These are phyloP conservation scores for Physcomitrellopsis africana DNA, from an alignment of 225 moss, liverwort and hornwort species.

Conservation along the genomic window DNA sequence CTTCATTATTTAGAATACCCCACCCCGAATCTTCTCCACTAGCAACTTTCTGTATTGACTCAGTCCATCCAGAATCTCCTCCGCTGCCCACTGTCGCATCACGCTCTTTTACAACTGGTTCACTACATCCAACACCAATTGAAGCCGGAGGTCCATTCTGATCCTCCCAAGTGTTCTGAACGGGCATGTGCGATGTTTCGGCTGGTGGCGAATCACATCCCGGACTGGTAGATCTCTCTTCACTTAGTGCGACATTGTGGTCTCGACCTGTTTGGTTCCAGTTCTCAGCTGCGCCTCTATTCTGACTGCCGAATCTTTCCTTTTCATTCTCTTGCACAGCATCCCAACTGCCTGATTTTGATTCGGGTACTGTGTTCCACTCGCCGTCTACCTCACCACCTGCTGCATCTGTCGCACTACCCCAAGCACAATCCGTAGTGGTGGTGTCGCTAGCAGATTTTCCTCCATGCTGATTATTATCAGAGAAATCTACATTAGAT, in stretches of 20 bases:
- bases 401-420: conserved; percentile 39
- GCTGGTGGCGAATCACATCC: conserved; percentile 40
- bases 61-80: conserved; percentile 41
- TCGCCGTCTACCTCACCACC: conserved; percentile 43
- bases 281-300: conserved; percentile 19
- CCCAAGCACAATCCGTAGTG: conserved; percentile 39
- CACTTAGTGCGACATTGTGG: conserved; percentile 20
- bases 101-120: background rate
- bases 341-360: conserved; percentile 49
- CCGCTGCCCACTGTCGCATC: background rate
- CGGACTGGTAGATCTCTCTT: conserved; percentile 47
- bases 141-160: conserved; percentile 30
- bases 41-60: background rate
- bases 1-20: conserved; percentile 28
- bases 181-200: conserved; percentile 26
- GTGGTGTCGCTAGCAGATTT: conserved; percentile 19
- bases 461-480: conserved; percentile 47
- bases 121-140: conserved; percentile 42
- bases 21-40: conserved; percentile 37
- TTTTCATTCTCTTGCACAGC: conserved; percentile 28
- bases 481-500: conserved; percentile 36
- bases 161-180: conserved; percentile 28
- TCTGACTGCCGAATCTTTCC: conserved; percentile 13
- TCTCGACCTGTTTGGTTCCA: conserved; percentile 30
- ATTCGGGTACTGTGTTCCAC: conserved; percentile 48